Evolutionary conservation across 2,329 filamentous ascomycete species (phyloP).

Genomic region (Colletotrichum spinosum): DNA sequence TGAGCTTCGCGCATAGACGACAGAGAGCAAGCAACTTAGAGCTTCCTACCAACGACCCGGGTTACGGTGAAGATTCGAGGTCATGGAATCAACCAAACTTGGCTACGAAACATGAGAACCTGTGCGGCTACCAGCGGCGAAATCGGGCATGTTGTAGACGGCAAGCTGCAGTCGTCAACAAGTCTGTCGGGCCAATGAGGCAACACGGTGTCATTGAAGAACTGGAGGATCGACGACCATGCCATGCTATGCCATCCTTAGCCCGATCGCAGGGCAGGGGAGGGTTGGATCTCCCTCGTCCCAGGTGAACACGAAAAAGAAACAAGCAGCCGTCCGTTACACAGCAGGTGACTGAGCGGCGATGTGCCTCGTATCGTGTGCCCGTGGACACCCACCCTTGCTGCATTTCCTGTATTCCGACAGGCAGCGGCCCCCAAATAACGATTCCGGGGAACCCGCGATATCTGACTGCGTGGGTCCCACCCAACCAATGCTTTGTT

Average conservation of each 20-base stretch:
- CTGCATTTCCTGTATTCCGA: neutral
- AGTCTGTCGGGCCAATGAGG: conserved; percentile 25
- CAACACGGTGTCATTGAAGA: conserved; percentile 5
- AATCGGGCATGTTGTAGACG: neutral
- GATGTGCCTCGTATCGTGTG: conserved; percentile 21
- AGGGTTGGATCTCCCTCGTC: neutral
- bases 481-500: too few relatives aligned
- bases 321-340: conserved; percentile 30
- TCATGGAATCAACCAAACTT: neutral
- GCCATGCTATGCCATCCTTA: conserved; percentile 1
- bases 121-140: neutral
- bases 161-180: neutral
- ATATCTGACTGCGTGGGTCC: conserved; percentile 16
- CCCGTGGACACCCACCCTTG: too few relatives aligned
- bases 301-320: neutral
- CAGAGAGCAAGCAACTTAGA: too few relatives aligned
- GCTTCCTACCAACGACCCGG: too few relatives aligned
- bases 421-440: conserved; percentile 3
- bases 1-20: conserved; percentile 27
- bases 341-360: conserved; percentile 26
- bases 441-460: conserved; percentile 22
- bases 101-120: neutral
- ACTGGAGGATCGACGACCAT: conserved; percentile 24
- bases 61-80: too few relatives aligned
- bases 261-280: conserved; percentile 5